phyloP scores from a whole-genome alignment of 2,329 filamentous ascomycete genomes.

The Hypoxylon rubiginosum region DNA sequence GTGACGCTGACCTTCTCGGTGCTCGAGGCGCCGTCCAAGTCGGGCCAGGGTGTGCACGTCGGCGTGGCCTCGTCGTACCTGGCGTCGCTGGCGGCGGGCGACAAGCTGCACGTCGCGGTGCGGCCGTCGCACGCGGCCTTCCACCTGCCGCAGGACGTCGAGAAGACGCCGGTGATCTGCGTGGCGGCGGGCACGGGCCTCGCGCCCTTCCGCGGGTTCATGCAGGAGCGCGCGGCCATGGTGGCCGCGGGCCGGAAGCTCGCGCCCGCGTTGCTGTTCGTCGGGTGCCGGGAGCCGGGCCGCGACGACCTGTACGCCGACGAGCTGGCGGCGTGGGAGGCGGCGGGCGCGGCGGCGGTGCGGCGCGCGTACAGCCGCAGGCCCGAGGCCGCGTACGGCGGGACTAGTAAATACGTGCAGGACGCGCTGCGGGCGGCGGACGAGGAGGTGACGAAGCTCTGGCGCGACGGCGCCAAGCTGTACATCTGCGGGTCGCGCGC shows the following conservation, averaged over 20 bases:
- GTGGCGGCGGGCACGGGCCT: slow-evolving; percentile 68
- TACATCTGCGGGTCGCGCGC: slow-evolving; percentile 74
- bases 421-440: slow-evolving; percentile 57
- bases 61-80: slow-evolving; percentile 75
- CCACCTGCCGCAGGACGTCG: slow-evolving; percentile 61
- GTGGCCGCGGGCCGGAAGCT: slow-evolving; percentile 64
- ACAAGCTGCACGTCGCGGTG: slow-evolving; percentile 59
- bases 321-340: slow-evolving; percentile 71
- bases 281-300: slow-evolving; percentile 69
- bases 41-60: slow-evolving; percentile 63
- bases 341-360: slow-evolving; percentile 71
- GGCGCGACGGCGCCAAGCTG: slow-evolving; percentile 64
- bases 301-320: slow-evolving; percentile 72
- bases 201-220: slow-evolving; percentile 73
- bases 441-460: slow-evolving; percentile 55
- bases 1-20: slow-evolving; percentile 78
- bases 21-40: slow-evolving; percentile 68
- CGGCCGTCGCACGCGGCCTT: slow-evolving; percentile 57
- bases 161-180: slow-evolving; percentile 64
- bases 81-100: slow-evolving; percentile 59
- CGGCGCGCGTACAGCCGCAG: slow-evolving; percentile 70
- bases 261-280: slow-evolving; percentile 74
- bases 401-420: slow-evolving; percentile 65
- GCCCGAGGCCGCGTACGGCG: slow-evolving; percentile 53
- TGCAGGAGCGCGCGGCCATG: slow-evolving; percentile 71